A percentile compares a stretch with the other conserved stretches of the same genome.
Evolutionary conservation across 164 flowering plant species (phyloP).

Genomic region (Echeveria elegans): DNA sequence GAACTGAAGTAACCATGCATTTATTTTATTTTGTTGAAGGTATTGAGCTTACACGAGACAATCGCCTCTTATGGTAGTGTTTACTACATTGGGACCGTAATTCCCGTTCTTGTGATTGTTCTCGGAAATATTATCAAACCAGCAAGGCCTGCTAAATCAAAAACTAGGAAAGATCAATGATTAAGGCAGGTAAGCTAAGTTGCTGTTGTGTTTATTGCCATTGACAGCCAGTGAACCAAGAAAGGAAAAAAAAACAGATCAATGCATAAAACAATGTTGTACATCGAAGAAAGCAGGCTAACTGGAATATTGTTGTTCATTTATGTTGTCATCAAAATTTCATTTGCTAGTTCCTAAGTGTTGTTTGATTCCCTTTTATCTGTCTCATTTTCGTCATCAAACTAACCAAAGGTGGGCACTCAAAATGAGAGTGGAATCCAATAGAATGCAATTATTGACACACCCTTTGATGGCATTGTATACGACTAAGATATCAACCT

Average conservation of each 20-base stretch:
- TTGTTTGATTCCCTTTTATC: no score
- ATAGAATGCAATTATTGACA: no score
- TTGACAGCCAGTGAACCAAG: background rate
- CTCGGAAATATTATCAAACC: conserved; percentile 62
- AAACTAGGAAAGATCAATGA: conserved; percentile 61
- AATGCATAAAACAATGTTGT: background rate
- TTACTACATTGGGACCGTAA: conserved; percentile 58
- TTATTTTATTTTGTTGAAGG: conserved; percentile 30
- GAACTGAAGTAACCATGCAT: background rate
- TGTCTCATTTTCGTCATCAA: no score
- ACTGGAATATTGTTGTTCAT: background rate
- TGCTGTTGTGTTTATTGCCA: background rate
- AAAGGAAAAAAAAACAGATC: no score
- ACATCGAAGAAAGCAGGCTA: background rate
- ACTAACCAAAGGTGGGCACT: no score
- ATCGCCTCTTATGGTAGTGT: conserved; percentile 67
- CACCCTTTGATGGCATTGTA: no score
- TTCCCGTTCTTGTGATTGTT: conserved; percentile 54
- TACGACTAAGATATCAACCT: no score
- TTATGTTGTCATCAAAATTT: background rate
- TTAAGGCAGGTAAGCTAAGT: background rate
- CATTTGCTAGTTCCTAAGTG: no score
- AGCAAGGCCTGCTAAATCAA: conserved; percentile 46
- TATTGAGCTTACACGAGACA: conserved; percentile 80
- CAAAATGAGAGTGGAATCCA: no score